Conservation (phyloP, 495 filamentous ascomycete species). For the Aspergillus haitiensis region DNA sequence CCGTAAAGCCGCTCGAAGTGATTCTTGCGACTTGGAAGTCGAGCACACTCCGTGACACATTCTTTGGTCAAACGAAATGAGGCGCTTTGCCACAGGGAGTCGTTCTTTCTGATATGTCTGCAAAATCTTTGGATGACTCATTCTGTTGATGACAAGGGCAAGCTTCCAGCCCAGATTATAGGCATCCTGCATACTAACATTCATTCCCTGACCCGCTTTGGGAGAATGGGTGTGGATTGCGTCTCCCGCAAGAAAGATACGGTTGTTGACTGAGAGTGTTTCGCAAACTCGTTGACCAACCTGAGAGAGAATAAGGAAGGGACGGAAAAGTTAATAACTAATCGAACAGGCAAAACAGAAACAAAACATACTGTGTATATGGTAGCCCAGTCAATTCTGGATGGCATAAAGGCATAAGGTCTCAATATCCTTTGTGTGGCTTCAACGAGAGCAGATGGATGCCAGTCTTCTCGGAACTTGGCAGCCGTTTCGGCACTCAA, state of each 20-base stretch:
- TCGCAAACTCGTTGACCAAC: conserved; percentile 65
- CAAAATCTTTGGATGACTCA: conserved; percentile 50
- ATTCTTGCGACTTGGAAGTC: background rate
- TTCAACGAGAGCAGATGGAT: conserved; percentile 5
- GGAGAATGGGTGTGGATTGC: conserved; percentile 60
- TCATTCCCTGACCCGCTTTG: conserved; percentile 75
- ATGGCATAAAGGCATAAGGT: conserved; percentile 47
- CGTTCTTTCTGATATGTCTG: conserved; percentile 63
- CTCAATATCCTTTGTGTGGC: conserved; percentile 54
- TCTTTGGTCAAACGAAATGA: conserved; percentile 62
- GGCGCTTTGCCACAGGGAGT: conserved; percentile 58
- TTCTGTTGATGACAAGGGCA: conserved; percentile 53
- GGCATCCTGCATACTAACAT: conserved; percentile 59
- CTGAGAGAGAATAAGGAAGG: conserved; percentile 19
- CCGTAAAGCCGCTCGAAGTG: conserved; percentile 2
- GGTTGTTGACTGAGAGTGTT: conserved; percentile 55
- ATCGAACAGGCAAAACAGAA: too few species aligned
- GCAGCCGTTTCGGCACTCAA: conserved; percentile 29
- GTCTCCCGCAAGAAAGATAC: conserved; percentile 41
- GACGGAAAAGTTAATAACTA: too few species aligned
- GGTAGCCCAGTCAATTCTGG: conserved; percentile 14
- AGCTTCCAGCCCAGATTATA: conserved; percentile 77
- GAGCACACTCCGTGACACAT: conserved; percentile 34
- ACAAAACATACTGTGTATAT: conserved; percentile 12
- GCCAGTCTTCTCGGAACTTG: background rate